These are phyloP conservation scores for Tetracentron sinense DNA, from an alignment of 164 flowering plant genomes.

Conservation along the genomic window DNA sequence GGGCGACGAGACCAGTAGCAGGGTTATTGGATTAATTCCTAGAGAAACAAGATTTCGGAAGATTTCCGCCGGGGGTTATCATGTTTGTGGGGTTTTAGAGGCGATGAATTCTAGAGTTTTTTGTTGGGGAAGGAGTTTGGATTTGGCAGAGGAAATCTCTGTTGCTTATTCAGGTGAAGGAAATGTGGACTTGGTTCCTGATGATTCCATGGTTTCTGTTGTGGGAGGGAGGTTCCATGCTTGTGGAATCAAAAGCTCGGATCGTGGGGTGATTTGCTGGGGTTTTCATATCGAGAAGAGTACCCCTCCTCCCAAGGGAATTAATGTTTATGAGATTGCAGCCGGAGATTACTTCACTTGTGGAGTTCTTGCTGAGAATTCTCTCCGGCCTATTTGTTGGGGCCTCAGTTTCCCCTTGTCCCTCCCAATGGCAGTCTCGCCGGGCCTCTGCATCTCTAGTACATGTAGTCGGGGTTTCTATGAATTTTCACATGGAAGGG, in stretches of 20 bases:
- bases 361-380: constrained; percentile 61
- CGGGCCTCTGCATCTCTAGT: constrained; percentile 53
- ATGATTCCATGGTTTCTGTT: constrained; percentile 51
- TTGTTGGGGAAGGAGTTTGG: constrained; percentile 90
- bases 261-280: constrained; percentile 77
- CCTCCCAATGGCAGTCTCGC: constrained; percentile 76
- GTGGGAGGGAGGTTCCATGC: constrained; percentile 93
- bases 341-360: constrained; percentile 96
- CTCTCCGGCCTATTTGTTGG: constrained; percentile 75
- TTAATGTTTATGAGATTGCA: constrained; percentile 60
- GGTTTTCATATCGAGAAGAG: constrained; percentile 51
- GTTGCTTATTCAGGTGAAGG: constrained; percentile 32
- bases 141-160: constrained; percentile 43
- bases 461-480: constrained; percentile 59
- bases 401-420: constrained; percentile 69
- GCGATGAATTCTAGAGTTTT: constrained; percentile 44
- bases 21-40: constrained; percentile 56
- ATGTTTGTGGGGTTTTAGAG: constrained; percentile 81
- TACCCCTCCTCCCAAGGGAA: constrained; percentile 56
- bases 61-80: constrained; percentile 91
- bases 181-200: constrained; percentile 59
- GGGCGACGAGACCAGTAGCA: constrained; percentile 86
- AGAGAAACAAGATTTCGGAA: constrained; percentile 42
- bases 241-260: constrained; percentile 70
- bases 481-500: constrained; percentile 36